phyloP scores from a whole-genome alignment of 2,329 filamentous ascomycete genomes.

The Colletotrichum euphorbiae region DNA sequence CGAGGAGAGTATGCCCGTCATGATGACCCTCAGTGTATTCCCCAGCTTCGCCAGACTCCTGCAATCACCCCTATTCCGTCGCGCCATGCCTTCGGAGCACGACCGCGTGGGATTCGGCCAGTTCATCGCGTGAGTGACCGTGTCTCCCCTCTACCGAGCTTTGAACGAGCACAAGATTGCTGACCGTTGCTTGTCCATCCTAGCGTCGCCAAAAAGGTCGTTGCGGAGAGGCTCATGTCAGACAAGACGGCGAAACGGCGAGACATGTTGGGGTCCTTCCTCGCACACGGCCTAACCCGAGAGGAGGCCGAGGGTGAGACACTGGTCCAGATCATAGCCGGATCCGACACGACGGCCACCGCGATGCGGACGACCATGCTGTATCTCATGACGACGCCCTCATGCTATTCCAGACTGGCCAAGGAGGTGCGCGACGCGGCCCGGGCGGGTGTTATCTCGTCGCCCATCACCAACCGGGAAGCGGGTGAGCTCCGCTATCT shows the following conservation, averaged over 20 bases:
- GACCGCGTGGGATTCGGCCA: slow-evolving; percentile 54
- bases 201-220: slow-evolving; percentile 43
- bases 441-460: slow-evolving; percentile 43
- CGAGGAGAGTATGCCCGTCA: slow-evolving; percentile 55
- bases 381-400: slow-evolving; percentile 62
- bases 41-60: slow-evolving; percentile 56
- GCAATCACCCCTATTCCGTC: slow-evolving; percentile 54
- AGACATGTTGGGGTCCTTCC: slow-evolving; percentile 58
- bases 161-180: not conserved
- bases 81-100: slow-evolving; percentile 54
- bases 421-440: slow-evolving; percentile 58
- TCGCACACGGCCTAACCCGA: slow-evolving; percentile 50
- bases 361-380: slow-evolving; percentile 60
- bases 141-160: not conserved
- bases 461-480: slow-evolving; percentile 50
- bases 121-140: slow-evolving; percentile 47
- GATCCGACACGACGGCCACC: slow-evolving; percentile 52
- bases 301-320: slow-evolving; percentile 48
- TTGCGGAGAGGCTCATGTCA: slow-evolving; percentile 42
- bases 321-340: slow-evolving; percentile 51
- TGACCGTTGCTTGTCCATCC: slow-evolving; percentile 9
- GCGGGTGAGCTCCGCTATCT: slow-evolving; percentile 58
- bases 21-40: slow-evolving; percentile 56
- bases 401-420: slow-evolving; percentile 58
- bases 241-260: slow-evolving; percentile 40